Evolutionary conservation across 805 yeast genomes (phyloP).

Genomic region (Candida chilensis): DNA sequence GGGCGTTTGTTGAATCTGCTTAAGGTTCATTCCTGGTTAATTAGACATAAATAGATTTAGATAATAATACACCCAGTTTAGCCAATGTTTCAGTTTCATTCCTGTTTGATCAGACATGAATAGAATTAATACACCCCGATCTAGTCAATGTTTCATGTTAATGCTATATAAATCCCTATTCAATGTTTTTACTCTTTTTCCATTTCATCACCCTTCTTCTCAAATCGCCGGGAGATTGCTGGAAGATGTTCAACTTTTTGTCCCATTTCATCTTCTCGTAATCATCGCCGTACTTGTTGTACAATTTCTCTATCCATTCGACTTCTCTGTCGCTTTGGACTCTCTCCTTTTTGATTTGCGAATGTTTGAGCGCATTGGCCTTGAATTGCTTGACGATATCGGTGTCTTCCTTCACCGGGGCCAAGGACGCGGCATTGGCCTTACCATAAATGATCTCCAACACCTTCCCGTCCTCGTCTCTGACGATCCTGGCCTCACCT

Average conservation of each 20-base stretch:
- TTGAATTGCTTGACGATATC: slow-evolving; percentile 66
- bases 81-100: too few relatives aligned
- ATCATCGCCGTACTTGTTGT: slow-evolving; percentile 80
- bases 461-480: slow-evolving; percentile 65
- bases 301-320: slow-evolving; percentile 58
- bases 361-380: slow-evolving; percentile 28
- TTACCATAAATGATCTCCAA: slow-evolving; percentile 63
- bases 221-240: slow-evolving; percentile 80
- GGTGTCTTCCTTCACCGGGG: slow-evolving; percentile 24
- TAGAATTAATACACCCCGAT: too few relatives aligned
- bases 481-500: slow-evolving; percentile 70
- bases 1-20: slow-evolving; percentile 87
- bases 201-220: slow-evolving; percentile 64
- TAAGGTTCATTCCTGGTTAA: slow-evolving; percentile 83
- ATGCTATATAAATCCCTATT: too few relatives aligned
- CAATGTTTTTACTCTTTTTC: slow-evolving; percentile 38
- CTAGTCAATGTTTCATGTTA: too few relatives aligned
- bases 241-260: slow-evolving; percentile 70
- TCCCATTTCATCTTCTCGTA: slow-evolving; percentile 91
- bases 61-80: too few relatives aligned
- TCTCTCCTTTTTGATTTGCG: slow-evolving; percentile 43
- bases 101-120: too few relatives aligned
- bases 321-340: slow-evolving; percentile 63
- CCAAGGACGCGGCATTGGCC: slow-evolving; percentile 22
- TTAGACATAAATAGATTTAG: too few relatives aligned